These are phyloP conservation scores for Verticillium isaacii DNA, from an alignment of 2,329 filamentous ascomycete genomes.

Conservation along the genomic window DNA sequence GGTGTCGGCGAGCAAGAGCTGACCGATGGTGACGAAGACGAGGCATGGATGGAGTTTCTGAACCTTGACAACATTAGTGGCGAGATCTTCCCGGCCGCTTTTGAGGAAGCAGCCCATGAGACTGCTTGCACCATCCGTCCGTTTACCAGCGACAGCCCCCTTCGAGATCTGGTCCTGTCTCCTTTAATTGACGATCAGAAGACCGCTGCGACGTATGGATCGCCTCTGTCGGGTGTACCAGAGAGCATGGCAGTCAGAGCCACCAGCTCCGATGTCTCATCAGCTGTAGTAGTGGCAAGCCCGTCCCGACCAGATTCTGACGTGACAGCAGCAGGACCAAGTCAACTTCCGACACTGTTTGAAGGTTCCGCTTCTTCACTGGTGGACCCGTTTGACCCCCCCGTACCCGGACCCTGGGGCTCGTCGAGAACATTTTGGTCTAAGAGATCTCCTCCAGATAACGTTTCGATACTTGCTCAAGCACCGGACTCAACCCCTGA, in stretches of 20 bases:
- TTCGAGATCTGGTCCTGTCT: background rate
- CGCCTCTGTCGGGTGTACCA: background rate
- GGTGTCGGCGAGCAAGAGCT: background rate
- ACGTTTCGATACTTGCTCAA: slow-evolving; percentile 3
- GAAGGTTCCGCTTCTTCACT: background rate
- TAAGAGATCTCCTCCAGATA: background rate
- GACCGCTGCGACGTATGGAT: background rate
- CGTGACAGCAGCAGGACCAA: background rate
- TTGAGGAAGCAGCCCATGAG: slow-evolving; percentile 6
- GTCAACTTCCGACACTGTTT: background rate
- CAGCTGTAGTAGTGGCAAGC: background rate
- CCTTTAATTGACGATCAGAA: background rate
- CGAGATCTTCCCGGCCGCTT: background rate
- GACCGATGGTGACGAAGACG: background rate
- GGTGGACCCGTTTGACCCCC: background rate
- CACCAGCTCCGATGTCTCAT: background rate
- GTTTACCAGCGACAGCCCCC: background rate
- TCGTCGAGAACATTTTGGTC: background rate
- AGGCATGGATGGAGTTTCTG: slow-evolving; percentile 9
- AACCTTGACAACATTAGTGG: slow-evolving; percentile 6
- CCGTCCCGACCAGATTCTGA: background rate
- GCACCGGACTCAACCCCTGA: slow-evolving; percentile 3
- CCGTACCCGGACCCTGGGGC: background rate
- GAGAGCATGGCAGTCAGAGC: background rate
- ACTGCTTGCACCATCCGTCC: slow-evolving; percentile 3